Evolutionary conservation across 2,329 filamentous ascomycete species (phyloP), one percentile per base, ranked within the genome.

Genomic region (Bipolaris cookei): DNA sequence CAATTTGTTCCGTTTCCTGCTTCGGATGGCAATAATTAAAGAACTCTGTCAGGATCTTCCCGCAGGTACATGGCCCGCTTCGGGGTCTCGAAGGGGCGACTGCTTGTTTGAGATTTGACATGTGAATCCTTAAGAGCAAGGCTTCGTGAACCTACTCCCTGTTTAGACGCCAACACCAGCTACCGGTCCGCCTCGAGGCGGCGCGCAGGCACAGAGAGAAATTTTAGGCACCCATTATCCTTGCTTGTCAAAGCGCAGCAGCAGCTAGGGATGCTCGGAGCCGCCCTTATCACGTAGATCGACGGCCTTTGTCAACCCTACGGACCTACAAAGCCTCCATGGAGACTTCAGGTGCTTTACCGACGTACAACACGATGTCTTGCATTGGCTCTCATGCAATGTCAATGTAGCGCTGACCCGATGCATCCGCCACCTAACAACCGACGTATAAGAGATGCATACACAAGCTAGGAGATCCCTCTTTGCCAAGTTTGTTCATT

Each of bases 291-390:
- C 50, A 57, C 50, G 37, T 39, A 30, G 37, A 54, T 57, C 30
- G 23, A 28, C 48, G 21, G 32, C n/a, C 37, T 25, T 20, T 23
- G 50, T 21, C 25, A 46, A 41, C 37, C 18, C 14, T 48, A 35
- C 28, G n/a, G 10, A 38, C 32, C 42, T 54, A 44, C 38, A 44
- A 51, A 57, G 54, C 32, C 54, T 54, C 18, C 16, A 43, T 49
- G 49, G 49, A 48, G 43, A 47, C 43, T 44, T 13, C 51, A 37
- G 28, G n/a, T 54, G 39, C 54, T 32, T 44, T 54, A 20, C 54
- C 54, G 50, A 41, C 23, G 50, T 54, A 38, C 30, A 34, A 49
- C 39, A 54, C 50, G 16, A 57, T 57, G 54, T 54, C 54, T 44
- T 57, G 50, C 54, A 54, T 57, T 35, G 53, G 44, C 37, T 23